Evolutionary conservation across 768 basidiomycete species (phyloP).

Genomic region (Trichaptum fuscoviolaceum): DNA sequence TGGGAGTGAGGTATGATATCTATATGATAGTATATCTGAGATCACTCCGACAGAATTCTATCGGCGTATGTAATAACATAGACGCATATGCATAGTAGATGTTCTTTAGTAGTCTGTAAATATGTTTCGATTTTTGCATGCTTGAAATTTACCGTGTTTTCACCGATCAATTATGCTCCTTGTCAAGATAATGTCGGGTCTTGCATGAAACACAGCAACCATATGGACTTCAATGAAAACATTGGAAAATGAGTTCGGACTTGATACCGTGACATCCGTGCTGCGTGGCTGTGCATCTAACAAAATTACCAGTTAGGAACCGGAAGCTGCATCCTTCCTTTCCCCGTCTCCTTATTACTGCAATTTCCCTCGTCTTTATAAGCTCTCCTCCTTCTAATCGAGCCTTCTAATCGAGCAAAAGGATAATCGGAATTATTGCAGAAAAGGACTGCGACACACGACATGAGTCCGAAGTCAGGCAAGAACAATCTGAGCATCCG

Average conservation of each 20-base stretch:
- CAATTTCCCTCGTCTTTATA: background rate
- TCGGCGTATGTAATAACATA: too few relatives aligned
- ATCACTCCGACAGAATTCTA: too few relatives aligned
- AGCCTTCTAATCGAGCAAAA: background rate
- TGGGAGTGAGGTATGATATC: background rate
- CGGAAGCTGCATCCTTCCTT: constrained; percentile 1
- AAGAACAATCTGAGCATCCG: constrained; percentile 36
- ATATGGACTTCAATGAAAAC: background rate
- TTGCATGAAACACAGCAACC: background rate
- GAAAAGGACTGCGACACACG: background rate
- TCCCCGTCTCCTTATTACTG: background rate
- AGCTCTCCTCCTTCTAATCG: background rate
- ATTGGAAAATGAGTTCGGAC: background rate
- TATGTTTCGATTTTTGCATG: background rate
- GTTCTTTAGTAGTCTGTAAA: background rate
- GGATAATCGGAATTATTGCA: background rate
- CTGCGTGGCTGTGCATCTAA: background rate
- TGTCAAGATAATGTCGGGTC: background rate
- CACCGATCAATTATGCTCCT: background rate
- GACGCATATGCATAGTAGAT: background rate
- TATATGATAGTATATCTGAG: too few relatives aligned
- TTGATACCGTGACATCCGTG: constrained; percentile 1
- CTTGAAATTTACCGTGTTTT: background rate
- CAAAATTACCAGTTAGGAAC: background rate
- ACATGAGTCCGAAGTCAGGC: constrained; percentile 24